Conservation (phyloP, 2,329 filamentous ascomycete genomes). For the Boeremia lycopersici region DNA sequence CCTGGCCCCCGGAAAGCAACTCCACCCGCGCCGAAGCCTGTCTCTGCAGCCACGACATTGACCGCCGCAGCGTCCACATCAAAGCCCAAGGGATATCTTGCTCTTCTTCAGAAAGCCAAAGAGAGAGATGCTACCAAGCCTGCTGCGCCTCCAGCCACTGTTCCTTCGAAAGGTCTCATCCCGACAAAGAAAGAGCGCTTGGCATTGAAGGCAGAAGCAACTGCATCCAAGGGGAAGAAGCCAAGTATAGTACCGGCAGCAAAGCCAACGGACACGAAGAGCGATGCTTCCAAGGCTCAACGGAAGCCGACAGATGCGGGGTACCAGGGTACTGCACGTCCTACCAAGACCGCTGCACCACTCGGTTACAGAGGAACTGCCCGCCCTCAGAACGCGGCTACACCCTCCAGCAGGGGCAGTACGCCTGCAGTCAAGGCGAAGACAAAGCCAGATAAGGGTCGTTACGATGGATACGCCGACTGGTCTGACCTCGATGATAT, state of each 20-base stretch:
- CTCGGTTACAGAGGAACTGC: slow-evolving; percentile 48
- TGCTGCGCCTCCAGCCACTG: slow-evolving; percentile 72
- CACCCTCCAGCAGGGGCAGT: slow-evolving; percentile 32
- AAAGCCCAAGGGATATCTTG: slow-evolving; percentile 75
- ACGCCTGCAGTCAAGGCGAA: slow-evolving; percentile 39
- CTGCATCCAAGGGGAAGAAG: slow-evolving; percentile 47
- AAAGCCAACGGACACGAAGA: slow-evolving; percentile 29
- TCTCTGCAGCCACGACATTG: slow-evolving; percentile 25
- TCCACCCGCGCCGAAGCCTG: slow-evolving; percentile 28
- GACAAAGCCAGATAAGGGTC: slow-evolving; percentile 40
- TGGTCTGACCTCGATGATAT: slow-evolving; percentile 50
- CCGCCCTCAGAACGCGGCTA: slow-evolving; percentile 29
- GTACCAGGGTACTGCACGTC: slow-evolving; percentile 58
- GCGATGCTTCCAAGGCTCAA: slow-evolving; percentile 40
- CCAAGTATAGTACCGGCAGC: slow-evolving; percentile 16
- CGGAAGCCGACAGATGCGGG: slow-evolving; percentile 47
- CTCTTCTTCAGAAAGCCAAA: slow-evolving; percentile 75
- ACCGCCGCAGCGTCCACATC: slow-evolving; percentile 44
- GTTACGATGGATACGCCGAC: slow-evolving; percentile 46
- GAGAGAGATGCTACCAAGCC: slow-evolving; percentile 57
- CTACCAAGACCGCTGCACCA: slow-evolving; percentile 43
- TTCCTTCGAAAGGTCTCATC: slow-evolving; percentile 65
- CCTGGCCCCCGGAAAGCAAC: slow-evolving; percentile 27
- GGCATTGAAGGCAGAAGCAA: slow-evolving; percentile 53
- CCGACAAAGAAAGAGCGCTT: slow-evolving; percentile 62